These are phyloP conservation scores for Cystofilobasidium bisporidii DNA, from an alignment of 768 basidiomycete genomes.

Conservation along the genomic window DNA sequence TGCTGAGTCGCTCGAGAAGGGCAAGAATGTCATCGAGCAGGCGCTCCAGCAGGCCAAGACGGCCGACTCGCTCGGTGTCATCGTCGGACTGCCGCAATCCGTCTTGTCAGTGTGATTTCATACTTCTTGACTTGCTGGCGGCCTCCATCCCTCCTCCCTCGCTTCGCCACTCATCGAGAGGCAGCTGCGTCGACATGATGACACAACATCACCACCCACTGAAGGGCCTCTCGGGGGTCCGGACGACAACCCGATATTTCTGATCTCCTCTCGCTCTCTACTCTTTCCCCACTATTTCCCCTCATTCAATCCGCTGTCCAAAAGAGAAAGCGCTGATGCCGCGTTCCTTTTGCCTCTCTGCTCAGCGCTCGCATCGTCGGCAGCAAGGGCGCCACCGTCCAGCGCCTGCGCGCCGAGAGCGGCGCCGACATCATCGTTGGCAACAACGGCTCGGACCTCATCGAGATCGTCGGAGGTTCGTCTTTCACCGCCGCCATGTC, in stretches of 20 bases:
- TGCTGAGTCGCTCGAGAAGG: slow-evolving; percentile 64
- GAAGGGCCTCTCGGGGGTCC: neutral
- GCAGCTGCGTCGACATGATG: neutral
- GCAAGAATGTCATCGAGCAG: slow-evolving; percentile 53
- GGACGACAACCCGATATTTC: neutral
- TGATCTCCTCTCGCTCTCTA: neutral
- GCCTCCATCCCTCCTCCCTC: neutral
- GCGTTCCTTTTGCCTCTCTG: neutral
- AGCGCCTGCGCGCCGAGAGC: slow-evolving; percentile 75
- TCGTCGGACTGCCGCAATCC: slow-evolving; percentile 48
- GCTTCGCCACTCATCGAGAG: neutral
- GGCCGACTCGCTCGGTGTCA: slow-evolving; percentile 53
- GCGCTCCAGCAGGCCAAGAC: slow-evolving; percentile 62
- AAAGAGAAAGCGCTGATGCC: neutral
- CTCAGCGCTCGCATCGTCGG: slow-evolving; percentile 67
- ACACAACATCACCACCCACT: slow-evolving; percentile 1
- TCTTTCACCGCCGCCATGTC: neutral
- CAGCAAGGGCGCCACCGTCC: slow-evolving; percentile 73
- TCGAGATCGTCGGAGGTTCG: slow-evolving; percentile 67
- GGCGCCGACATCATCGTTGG: slow-evolving; percentile 87
- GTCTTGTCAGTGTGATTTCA: slow-evolving; percentile 58
- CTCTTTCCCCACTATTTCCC: neutral
- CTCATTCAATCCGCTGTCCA: neutral
- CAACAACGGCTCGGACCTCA: slow-evolving; percentile 66
- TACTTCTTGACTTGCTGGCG: no score